phyloP scores from a whole-genome alignment of 2,329 filamentous ascomycete genomes.

The Aschersonia sp. region DNA sequence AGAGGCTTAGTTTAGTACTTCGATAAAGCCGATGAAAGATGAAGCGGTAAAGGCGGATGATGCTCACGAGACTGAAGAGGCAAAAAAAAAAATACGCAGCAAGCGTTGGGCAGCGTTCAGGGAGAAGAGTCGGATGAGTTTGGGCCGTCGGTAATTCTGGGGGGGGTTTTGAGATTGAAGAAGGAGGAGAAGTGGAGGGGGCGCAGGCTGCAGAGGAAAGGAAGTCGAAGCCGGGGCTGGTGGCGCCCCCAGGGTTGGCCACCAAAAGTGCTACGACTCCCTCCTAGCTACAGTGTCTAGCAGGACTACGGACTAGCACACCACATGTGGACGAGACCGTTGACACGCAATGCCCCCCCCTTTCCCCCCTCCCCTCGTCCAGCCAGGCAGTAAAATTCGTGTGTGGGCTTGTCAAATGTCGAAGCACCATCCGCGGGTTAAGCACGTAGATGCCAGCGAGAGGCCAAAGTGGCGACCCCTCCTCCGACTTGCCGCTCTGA shows the following conservation, averaged over 20 bases:
- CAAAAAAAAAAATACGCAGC: not conserved
- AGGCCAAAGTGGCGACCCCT: not conserved
- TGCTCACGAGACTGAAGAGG: constrained; percentile 8
- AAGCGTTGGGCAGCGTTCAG: constrained; percentile 7
- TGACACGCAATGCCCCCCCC: not conserved
- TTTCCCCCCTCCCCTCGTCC: too few relatives aligned
- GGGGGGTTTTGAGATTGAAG: constrained; percentile 13
- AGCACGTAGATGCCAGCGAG: not conserved
- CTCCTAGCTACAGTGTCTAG: too few relatives aligned
- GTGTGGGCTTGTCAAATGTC: not conserved
- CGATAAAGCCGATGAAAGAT: not conserved
- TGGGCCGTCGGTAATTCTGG: constrained; percentile 5
- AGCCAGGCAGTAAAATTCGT: not conserved
- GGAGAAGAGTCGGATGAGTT: constrained; percentile 7
- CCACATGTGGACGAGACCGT: not conserved
- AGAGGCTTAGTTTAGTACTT: not conserved
- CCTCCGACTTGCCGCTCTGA: not conserved
- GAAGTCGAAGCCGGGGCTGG: not conserved
- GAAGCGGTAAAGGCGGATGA: constrained; percentile 3
- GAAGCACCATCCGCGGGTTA: too few relatives aligned
- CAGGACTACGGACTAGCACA: not conserved
- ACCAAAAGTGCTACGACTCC: not conserved
- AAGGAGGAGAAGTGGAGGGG: constrained; percentile 18
- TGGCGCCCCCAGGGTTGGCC: not conserved
- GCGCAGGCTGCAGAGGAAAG: constrained; percentile 17